phyloP scores from a whole-genome alignment of 306 rosid genomes.

The Gillenia trifoliata region DNA sequence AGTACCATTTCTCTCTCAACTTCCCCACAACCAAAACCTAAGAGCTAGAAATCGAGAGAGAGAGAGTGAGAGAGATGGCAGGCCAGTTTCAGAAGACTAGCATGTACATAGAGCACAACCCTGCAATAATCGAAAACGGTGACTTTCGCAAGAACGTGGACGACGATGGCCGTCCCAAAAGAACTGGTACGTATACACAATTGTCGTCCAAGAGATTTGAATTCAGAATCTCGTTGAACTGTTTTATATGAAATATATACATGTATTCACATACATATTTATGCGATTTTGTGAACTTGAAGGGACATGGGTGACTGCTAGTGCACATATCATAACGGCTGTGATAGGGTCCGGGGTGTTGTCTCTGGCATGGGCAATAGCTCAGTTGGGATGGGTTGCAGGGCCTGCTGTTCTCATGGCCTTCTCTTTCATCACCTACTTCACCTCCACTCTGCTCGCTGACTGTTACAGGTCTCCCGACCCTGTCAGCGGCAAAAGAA shows the following conservation, averaged over 20 bases:
- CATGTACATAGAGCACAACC: slow-evolving; percentile 62
- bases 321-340: slow-evolving; percentile 95
- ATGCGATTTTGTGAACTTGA: neutral
- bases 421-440: slow-evolving; percentile 82
- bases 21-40: neutral
- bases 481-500: slow-evolving; percentile 76
- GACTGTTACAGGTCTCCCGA: slow-evolving; percentile 84
- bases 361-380: slow-evolving; percentile 89
- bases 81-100: slow-evolving; percentile 44
- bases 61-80: slow-evolving; percentile 19
- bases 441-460: slow-evolving; percentile 89
- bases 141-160: slow-evolving; percentile 52
- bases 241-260: neutral
- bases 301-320: slow-evolving; percentile 97
- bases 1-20: slow-evolving; percentile 1
- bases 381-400: slow-evolving; percentile 91
- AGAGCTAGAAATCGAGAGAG: neutral
- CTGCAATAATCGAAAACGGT: slow-evolving; percentile 33
- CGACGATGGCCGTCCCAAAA: slow-evolving; percentile 70
- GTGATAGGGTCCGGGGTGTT: slow-evolving; percentile 97
- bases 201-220: neutral
- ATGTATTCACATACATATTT: neutral
- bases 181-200: slow-evolving; percentile 52
- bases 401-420: slow-evolving; percentile 79
- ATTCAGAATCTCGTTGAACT: neutral